Evolutionary conservation across 2,329 filamentous ascomycete genomes (phyloP).

Genomic region (Ophiostoma piceae): DNA sequence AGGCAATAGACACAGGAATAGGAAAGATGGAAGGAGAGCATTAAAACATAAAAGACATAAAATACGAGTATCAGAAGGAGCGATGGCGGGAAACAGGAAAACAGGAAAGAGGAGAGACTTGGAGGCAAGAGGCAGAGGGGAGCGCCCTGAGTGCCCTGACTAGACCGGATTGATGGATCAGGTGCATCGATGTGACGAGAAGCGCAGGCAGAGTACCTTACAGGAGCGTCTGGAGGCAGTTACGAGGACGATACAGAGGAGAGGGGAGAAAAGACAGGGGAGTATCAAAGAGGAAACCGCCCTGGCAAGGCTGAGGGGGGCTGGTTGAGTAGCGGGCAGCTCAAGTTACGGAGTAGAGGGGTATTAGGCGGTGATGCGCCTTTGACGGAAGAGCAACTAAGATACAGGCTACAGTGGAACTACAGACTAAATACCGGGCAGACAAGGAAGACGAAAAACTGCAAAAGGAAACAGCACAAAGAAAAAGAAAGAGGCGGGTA

Average conservation of each 20-base stretch:
- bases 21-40: not conserved
- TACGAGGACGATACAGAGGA: not conserved
- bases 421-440: not conserved
- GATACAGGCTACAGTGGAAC: not conserved
- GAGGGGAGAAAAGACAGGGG: not conserved
- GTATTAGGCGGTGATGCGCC: not conserved
- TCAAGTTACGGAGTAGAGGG: not conserved
- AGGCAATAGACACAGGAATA: not conserved
- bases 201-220: slow-evolving; percentile 4
- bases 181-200: slow-evolving; percentile 14
- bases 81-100: not conserved
- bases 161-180: slow-evolving; percentile 14
- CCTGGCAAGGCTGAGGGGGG: slow-evolving; percentile 14
- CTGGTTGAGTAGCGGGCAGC: not conserved
- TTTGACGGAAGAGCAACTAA: not conserved
- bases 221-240: not conserved
- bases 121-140: not conserved
- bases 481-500: not conserved
- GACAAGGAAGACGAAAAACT: slow-evolving; percentile 2
- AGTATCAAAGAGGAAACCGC: slow-evolving; percentile 2
- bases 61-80: not conserved
- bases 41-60: not conserved
- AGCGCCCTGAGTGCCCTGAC: slow-evolving; percentile 16
- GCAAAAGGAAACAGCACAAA: not conserved
- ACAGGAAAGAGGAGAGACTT: not conserved